phyloP scores from a whole-genome alignment of 1,139 yeast genomes.

The Maudiozyma humilis region DNA sequence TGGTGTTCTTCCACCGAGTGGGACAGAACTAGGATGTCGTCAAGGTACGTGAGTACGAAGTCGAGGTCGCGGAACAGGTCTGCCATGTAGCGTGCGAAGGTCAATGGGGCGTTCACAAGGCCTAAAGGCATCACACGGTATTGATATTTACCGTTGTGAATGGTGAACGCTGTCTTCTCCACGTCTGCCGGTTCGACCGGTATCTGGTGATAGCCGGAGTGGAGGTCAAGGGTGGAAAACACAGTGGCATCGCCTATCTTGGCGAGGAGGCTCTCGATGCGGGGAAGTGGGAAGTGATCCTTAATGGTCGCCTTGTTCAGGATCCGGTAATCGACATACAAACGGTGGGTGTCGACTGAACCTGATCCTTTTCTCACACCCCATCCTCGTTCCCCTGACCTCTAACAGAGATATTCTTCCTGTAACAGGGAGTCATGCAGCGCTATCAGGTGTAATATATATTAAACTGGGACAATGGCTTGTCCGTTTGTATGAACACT shows the following conservation, averaged over 20 bases:
- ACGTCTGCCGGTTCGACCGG: slow-evolving; percentile 9
- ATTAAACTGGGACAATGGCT: not conserved
- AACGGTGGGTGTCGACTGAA: slow-evolving; percentile 14
- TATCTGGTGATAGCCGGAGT: slow-evolving; percentile 15
- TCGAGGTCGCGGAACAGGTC: slow-evolving; percentile 10
- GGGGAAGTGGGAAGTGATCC: slow-evolving; percentile 24
- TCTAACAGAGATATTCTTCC: too few relatives aligned
- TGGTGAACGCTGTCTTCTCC: slow-evolving; percentile 13
- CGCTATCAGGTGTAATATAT: not conserved
- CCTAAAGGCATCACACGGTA: slow-evolving; percentile 13
- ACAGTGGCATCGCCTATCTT: not conserved
- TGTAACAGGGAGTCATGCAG: too few relatives aligned
- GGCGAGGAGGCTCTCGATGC: slow-evolving; percentile 14
- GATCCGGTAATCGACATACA: slow-evolving; percentile 26
- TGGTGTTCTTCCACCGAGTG: not conserved
- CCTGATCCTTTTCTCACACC: too few relatives aligned
- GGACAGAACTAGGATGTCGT: slow-evolving; percentile 21
- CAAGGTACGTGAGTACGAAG: slow-evolving; percentile 22
- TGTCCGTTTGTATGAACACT: not conserved
- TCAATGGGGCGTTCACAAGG: slow-evolving; percentile 10
- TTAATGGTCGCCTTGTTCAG: slow-evolving; percentile 20
- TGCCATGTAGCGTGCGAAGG: slow-evolving; percentile 14
- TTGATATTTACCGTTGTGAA: slow-evolving; percentile 13
- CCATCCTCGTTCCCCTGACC: too few relatives aligned
- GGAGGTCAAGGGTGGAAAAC: slow-evolving; percentile 5